These are phyloP conservation scores for Eucalyptus curtisii DNA, from an alignment of 345 rosid species.

Conservation along the genomic window DNA sequence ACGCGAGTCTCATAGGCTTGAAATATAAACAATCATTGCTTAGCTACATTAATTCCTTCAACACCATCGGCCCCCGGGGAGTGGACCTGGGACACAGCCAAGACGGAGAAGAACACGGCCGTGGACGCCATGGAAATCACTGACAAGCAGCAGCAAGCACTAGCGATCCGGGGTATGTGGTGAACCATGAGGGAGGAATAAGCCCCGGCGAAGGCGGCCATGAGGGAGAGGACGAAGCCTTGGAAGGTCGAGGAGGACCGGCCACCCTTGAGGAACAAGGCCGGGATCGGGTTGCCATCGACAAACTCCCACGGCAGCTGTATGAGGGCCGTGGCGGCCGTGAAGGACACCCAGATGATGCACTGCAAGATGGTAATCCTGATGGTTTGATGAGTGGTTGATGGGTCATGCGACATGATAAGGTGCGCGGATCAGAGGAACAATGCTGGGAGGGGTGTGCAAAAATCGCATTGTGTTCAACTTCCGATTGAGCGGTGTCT, in stretches of 20 bases:
- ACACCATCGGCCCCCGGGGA: background rate
- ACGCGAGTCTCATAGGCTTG: background rate
- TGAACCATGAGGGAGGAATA: background rate
- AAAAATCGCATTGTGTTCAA: background rate
- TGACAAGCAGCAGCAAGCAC: background rate
- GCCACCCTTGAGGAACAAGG: background rate
- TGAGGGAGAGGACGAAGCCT: background rate
- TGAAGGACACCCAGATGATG: background rate
- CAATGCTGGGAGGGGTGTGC: background rate
- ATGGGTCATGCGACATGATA: background rate
- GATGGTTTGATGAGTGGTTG: background rate
- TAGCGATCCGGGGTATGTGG: background rate
- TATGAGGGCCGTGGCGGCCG: background rate
- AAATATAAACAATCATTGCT: background rate
- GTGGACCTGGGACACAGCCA: background rate
- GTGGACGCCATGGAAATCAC: background rate
- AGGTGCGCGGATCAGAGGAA: background rate
- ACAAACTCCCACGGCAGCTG: background rate
- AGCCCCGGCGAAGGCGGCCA: background rate
- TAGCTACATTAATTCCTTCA: background rate
- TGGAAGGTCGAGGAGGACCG: background rate
- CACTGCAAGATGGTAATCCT: background rate
- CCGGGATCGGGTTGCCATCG: background rate
- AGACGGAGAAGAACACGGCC: background rate
- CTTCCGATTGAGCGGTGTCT: background rate